Evolutionary conservation across 163 green algal genomes (phyloP), one percentile per base, ranked within the genome.

Genomic region (Prototheca wickerhamii): DNA sequence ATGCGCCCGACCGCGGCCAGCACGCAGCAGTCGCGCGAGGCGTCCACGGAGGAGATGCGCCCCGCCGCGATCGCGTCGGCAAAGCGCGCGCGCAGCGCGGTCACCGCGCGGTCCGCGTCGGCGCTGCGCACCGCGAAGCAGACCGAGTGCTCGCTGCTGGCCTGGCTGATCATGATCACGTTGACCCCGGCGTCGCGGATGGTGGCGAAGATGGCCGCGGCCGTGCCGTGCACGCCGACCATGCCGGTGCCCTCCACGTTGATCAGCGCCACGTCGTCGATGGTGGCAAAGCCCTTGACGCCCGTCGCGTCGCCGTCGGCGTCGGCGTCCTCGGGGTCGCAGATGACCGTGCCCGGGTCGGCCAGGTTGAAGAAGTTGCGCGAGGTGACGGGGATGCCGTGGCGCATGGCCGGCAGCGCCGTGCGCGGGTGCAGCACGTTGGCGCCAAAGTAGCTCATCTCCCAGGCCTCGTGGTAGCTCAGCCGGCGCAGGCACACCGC

Each of bases 121-220:
- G 43, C 57, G 8, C 63, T 67, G 63, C 85, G 88, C 8, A 98
- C 91, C 7, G 91, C 92, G 75, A 98, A 98, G 84, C 92, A 98
- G 59, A 98, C 87, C n/a, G 77, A 91, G 81, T 98, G 92, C 81
- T 98, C 92, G 6, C 72, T 89, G 57, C 76, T 91, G 54, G 90
- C 92, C 72, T 98, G 91, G 49, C 78, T 91, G 77, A 98, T 98
- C 90, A 97, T 97, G 81, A 97, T 95, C 55, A 97, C 92, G 76
- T 98, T 98, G 65, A 95, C 84, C 58, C 73, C 76, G 4, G 86
- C 84, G 73, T 98, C 89, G 5, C 85, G 82, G 30, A 98, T 86
- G 15, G 84, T 84, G 49, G 37, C 71, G 73, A 98, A 98, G 65
- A 98, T 92, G 55, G 81, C 72, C 32, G 68, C 80, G 30, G 92